phyloP scores from a whole-genome alignment of 352 stramenopile genomes.

The Phytophthora cajani region DNA sequence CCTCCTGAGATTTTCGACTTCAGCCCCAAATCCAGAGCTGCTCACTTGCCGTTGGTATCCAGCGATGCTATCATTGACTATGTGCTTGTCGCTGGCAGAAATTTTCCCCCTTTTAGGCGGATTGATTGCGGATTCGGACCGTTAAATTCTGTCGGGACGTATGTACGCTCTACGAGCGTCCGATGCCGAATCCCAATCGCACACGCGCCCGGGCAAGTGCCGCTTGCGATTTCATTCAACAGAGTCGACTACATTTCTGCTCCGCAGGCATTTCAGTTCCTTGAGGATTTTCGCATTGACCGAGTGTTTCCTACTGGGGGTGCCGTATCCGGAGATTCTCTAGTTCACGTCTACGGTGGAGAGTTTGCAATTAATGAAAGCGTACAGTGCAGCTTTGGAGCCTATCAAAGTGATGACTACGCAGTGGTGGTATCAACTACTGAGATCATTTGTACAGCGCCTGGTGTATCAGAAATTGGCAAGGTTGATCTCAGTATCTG shows the following conservation, averaged over 20 bases:
- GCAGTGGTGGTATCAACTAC: slow-evolving; percentile 51
- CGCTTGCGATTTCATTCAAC: slow-evolving; percentile 73
- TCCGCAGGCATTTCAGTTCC: slow-evolving; percentile 44
- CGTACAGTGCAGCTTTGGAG: slow-evolving; percentile 61
- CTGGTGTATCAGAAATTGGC: slow-evolving; percentile 19
- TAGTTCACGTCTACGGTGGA: slow-evolving; percentile 64
- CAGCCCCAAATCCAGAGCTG: slow-evolving; percentile 29
- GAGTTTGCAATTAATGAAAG: slow-evolving; percentile 48
- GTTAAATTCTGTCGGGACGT: slow-evolving; percentile 35
- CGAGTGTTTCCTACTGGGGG: slow-evolving; percentile 54
- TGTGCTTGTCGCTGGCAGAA: slow-evolving; percentile 46
- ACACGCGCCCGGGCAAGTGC: slow-evolving; percentile 21
- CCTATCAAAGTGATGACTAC: slow-evolving; percentile 4
- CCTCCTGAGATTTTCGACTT: slow-evolving; percentile 45
- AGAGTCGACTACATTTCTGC: slow-evolving; percentile 55
- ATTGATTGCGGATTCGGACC: slow-evolving; percentile 49
- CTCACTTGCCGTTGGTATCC: slow-evolving; percentile 2
- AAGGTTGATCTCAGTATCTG: slow-evolving; percentile 41
- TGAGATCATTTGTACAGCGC: slow-evolving; percentile 53
- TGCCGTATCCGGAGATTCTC: slow-evolving; percentile 61
- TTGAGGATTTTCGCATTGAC: slow-evolving; percentile 38
- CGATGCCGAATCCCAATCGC: slow-evolving; percentile 53
- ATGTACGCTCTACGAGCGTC: slow-evolving; percentile 42
- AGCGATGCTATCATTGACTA: slow-evolving; percentile 13
- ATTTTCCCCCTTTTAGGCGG: slow-evolving; percentile 47